Evolutionary conservation across 2,329 filamentous ascomycete species (phyloP).

Genomic region (Chaetomium globosum): DNA sequence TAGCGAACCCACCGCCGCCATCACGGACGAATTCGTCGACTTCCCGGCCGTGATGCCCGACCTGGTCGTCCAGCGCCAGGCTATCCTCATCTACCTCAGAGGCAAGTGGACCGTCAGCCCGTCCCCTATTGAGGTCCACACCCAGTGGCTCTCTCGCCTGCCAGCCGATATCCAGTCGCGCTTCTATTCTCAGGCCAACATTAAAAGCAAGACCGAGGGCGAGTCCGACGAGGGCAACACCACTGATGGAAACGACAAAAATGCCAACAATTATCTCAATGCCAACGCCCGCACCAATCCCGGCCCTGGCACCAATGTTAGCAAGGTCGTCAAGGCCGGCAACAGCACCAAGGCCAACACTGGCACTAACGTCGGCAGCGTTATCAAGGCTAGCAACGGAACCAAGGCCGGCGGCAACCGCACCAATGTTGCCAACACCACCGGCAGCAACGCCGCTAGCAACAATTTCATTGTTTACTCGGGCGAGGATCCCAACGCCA

Average conservation of each 20-base stretch:
- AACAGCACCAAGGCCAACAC: background rate
- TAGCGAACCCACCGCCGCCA: background rate
- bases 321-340: background rate
- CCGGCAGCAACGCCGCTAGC: too few species aligned
- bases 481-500: background rate
- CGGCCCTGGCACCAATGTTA: too few species aligned
- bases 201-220: background rate
- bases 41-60: constrained; percentile 19
- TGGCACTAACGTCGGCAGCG: too few species aligned
- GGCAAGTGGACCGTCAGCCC: constrained; percentile 14
- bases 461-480: too few species aligned
- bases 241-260: background rate
- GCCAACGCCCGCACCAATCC: too few species aligned
- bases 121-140: constrained; percentile 1
- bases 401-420: too few species aligned
- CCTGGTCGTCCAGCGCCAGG: constrained; percentile 20
- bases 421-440: too few species aligned
- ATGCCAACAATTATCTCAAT: background rate
- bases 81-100: constrained; percentile 5
- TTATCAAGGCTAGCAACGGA: too few species aligned
- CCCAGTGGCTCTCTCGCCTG: constrained; percentile 22
- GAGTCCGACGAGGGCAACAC: background rate
- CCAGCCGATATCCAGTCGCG: constrained; percentile 13
- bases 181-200: constrained; percentile 15
- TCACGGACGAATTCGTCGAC: constrained; percentile 6